Evolutionary conservation across 257 asterid genomes (phyloP).

Genomic region (Verbascum thapsus): DNA sequence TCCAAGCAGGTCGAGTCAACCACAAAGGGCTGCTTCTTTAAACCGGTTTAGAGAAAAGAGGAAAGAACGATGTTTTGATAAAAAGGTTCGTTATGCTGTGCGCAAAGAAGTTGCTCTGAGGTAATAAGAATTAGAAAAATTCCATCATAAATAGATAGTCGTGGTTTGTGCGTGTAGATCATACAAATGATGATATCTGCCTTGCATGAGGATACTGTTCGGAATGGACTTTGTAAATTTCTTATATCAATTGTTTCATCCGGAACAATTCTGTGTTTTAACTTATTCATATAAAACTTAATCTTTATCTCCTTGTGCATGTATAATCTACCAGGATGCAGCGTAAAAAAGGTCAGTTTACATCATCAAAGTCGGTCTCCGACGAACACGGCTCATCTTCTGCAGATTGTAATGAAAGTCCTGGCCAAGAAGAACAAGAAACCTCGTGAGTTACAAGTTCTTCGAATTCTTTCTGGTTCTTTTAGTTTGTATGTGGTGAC

Average conservation of each 20-base stretch:
- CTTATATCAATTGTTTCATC: not conserved
- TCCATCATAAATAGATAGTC: not conserved
- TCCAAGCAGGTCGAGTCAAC: conserved; percentile 79
- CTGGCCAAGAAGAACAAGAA: conserved; percentile 83
- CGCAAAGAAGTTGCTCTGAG: conserved; percentile 99
- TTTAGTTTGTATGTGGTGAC: too few species aligned
- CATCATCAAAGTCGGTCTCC: conserved; percentile 72
- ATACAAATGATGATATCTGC: too few species aligned
- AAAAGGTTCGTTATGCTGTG: conserved; percentile 91
- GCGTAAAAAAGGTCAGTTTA: conserved; percentile 97
- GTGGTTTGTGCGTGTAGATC: too few species aligned
- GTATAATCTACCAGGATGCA: conserved; percentile 78
- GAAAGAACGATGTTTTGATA: conserved; percentile 91
- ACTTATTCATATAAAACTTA: conserved; percentile 4
- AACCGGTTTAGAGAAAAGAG: conserved; percentile 93
- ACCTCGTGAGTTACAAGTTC: conserved; percentile 59
- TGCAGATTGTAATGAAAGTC: conserved; percentile 70
- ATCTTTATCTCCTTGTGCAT: conserved; percentile 20
- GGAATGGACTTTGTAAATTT: not conserved
- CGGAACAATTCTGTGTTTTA: not conserved
- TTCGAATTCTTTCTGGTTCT: not conserved
- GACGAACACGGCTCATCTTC: conserved; percentile 83
- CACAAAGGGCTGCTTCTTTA: conserved; percentile 90
- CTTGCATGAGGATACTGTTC: conserved; percentile 3
- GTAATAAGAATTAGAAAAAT: conserved; percentile 39